Evolutionary conservation across 768 basidiomycete genomes (phyloP).

Genomic region (Lentinula aciculospora): DNA sequence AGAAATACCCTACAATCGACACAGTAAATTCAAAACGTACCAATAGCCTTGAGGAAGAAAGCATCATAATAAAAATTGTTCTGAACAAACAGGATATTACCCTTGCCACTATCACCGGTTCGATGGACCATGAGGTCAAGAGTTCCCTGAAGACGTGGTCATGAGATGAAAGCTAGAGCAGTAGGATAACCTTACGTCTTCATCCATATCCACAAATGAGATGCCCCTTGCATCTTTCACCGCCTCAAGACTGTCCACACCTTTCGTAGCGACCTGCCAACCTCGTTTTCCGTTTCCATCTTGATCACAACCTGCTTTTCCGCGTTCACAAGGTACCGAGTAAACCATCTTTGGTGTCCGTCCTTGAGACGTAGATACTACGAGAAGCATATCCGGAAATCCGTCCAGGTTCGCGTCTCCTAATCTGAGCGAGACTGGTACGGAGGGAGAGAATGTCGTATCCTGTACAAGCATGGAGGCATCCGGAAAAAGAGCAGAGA

Average conservation of each 20-base stretch:
- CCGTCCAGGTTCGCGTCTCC: slow-evolving; percentile 94
- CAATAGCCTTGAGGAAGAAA: slow-evolving; percentile 95
- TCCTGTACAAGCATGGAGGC: slow-evolving; percentile 59
- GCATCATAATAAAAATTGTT: slow-evolving; percentile 99
- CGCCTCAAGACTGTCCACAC: slow-evolving; percentile 53
- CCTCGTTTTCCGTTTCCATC: slow-evolving; percentile 54
- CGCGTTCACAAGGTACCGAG: slow-evolving; percentile 53
- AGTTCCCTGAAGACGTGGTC: slow-evolving; percentile 50
- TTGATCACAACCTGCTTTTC: slow-evolving; percentile 51
- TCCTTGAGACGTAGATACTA: slow-evolving; percentile 38
- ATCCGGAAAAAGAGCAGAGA: slow-evolving; percentile 52
- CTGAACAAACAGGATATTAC: slow-evolving; percentile 76
- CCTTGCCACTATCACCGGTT: slow-evolving; percentile 63
- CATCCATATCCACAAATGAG: slow-evolving; percentile 88
- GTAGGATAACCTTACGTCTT: slow-evolving; percentile 63
- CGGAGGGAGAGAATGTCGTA: slow-evolving; percentile 52
- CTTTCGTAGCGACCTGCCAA: slow-evolving; percentile 50
- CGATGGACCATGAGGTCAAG: slow-evolving; percentile 92
- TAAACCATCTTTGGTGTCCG: slow-evolving; percentile 57
- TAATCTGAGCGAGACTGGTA: slow-evolving; percentile 74
- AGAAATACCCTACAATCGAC: neutral
- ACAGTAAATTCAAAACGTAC: slow-evolving; percentile 36
- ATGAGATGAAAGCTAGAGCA: neutral
- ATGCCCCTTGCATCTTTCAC: slow-evolving; percentile 77
- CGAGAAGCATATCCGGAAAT: slow-evolving; percentile 80